Percentiles rank a stretch among this genome's conserved stretches.
Evolutionary conservation across 1,284 basidiomycete species (phyloP).

Genomic region (Thelephora terrestris): DNA sequence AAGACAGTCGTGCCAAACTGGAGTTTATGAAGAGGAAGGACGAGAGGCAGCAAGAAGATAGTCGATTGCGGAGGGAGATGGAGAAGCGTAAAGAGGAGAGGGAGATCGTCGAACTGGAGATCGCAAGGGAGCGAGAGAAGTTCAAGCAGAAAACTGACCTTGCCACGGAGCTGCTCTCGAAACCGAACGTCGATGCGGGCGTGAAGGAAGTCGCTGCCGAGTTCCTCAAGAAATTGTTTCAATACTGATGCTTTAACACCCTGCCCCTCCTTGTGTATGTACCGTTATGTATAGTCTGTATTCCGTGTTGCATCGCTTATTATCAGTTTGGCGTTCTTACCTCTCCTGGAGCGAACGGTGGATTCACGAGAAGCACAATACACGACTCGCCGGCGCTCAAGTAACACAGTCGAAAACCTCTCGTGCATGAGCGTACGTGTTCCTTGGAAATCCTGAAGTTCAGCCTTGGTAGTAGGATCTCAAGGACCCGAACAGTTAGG

Average conservation of each 20-base stretch:
- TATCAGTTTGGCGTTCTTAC: too few relatives aligned
- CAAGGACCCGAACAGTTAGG: slow-evolving; percentile 58
- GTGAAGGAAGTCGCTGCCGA: slow-evolving; percentile 58
- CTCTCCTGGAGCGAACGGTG: too few relatives aligned
- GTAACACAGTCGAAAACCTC: too few relatives aligned
- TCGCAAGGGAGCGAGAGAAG: slow-evolving; percentile 36
- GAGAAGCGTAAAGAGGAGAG: slow-evolving; percentile 35
- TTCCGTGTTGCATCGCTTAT: too few relatives aligned
- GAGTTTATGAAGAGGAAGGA: slow-evolving; percentile 54
- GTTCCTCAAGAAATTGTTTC: slow-evolving; percentile 52
- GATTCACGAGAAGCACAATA: too few relatives aligned
- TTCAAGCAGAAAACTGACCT: slow-evolving; percentile 51
- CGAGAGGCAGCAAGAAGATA: slow-evolving; percentile 51
- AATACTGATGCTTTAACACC: neutral
- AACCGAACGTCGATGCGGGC: slow-evolving; percentile 39
- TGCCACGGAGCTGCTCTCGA: slow-evolving; percentile 52
- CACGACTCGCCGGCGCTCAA: too few relatives aligned
- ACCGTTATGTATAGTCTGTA: too few relatives aligned
- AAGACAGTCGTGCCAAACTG: slow-evolving; percentile 27
- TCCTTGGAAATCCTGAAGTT: too few relatives aligned
- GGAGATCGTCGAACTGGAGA: slow-evolving; percentile 42
- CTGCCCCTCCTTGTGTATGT: too few relatives aligned
- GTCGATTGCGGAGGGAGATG: slow-evolving; percentile 33
- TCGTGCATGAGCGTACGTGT: too few relatives aligned
- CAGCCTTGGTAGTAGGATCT: too few relatives aligned